phyloP scores from a whole-genome alignment of 1,284 basidiomycete species.

The Cystobasidium pallidum region DNA sequence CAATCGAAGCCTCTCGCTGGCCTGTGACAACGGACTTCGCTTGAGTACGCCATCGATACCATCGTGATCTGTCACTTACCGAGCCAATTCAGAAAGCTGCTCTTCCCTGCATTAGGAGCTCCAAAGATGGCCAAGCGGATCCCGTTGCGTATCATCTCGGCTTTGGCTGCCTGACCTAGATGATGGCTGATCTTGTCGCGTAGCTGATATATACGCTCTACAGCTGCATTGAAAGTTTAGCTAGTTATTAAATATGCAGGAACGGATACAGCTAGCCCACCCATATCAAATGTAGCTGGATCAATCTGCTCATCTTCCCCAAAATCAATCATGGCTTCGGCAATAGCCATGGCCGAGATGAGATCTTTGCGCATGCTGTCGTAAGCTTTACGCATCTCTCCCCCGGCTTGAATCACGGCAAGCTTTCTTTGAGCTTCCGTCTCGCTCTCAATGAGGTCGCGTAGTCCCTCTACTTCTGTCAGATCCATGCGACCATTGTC shows the following conservation, averaged over 20 bases:
- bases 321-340: conserved; percentile 88
- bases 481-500: conserved; percentile 76
- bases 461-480: conserved; percentile 80
- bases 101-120: conserved; percentile 87
- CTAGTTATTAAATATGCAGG: neutral
- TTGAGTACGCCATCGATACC: neutral
- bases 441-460: conserved; percentile 80
- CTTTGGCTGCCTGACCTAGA: conserved; percentile 69
- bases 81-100: conserved; percentile 77
- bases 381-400: conserved; percentile 64
- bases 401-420: conserved; percentile 70
- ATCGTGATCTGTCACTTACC: conserved; percentile 59
- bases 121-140: conserved; percentile 82
- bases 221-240: conserved; percentile 58
- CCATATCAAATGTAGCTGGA: conserved; percentile 69
- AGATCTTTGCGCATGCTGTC: conserved; percentile 68
- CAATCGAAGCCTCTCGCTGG: conserved; percentile 82
- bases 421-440: conserved; percentile 76
- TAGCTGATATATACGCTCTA: conserved; percentile 60
- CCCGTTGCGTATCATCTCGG: conserved; percentile 80
- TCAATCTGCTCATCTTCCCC: conserved; percentile 85
- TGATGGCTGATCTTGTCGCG: conserved; percentile 63
- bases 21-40: conserved; percentile 59
- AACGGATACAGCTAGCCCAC: neutral
- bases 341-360: conserved; percentile 70